These are phyloP conservation scores for Circinella umbellata DNA, from an alignment of 371 early-diverging fungal genomes.

Conservation along the genomic window DNA sequence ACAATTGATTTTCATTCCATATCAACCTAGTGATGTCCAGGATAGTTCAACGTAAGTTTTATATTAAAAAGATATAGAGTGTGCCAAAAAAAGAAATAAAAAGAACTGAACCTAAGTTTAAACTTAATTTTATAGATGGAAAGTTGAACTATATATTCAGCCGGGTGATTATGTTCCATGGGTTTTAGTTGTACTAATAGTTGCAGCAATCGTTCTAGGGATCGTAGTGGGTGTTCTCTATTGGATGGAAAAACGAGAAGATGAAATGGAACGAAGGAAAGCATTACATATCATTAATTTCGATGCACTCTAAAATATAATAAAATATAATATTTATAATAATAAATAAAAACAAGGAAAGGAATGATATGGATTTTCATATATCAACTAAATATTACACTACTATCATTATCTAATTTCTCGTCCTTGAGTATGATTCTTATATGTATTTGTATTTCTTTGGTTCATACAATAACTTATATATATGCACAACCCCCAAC, in stretches of 20 bases:
- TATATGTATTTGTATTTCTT: too few relatives aligned
- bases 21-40: conserved; percentile 60
- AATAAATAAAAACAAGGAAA: too few relatives aligned
- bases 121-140: conserved; percentile 62
- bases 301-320: conserved; percentile 75
- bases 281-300: conserved; percentile 88
- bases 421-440: neutral
- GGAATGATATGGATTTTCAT: too few relatives aligned
- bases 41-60: conserved; percentile 49
- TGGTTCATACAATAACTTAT: too few relatives aligned
- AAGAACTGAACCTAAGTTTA: neutral
- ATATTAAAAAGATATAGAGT: neutral
- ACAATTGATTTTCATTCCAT: conserved; percentile 88
- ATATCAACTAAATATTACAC: too few relatives aligned
- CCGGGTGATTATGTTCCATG: conserved; percentile 80
- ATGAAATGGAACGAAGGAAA: conserved; percentile 73
- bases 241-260: conserved; percentile 82
- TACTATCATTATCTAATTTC: too few relatives aligned
- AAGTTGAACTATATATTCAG: conserved; percentile 85
- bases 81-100: neutral
- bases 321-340: neutral
- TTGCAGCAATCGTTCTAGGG: conserved; percentile 66
- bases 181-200: conserved; percentile 73
- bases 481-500: too few relatives aligned
- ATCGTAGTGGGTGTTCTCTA: conserved; percentile 73